Percentiles rank a stretch among this genome's conserved stretches.
Conservation (phyloP, 768 basidiomycete species). For the Nidularia sp. region DNA sequence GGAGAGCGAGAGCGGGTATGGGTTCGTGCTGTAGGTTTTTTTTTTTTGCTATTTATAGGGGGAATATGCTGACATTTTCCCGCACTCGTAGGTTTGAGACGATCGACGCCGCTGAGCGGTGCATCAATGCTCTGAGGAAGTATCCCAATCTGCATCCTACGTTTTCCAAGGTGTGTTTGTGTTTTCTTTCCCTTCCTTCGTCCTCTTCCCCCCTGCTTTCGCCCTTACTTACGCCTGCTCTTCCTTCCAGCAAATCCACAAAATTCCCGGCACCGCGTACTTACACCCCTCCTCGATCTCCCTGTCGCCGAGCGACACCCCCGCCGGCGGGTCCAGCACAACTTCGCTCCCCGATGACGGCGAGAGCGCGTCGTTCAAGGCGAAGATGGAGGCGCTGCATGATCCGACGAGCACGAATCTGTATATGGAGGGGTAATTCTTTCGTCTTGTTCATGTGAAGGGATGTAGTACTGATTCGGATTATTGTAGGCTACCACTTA, state of each 20-base stretch:
- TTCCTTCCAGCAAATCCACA: constrained; percentile 54
- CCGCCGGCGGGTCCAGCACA: no score
- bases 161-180: constrained; percentile 66
- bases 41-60: background rate
- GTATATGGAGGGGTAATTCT: constrained; percentile 69
- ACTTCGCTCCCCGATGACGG: background rate
- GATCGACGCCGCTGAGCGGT: constrained; percentile 66
- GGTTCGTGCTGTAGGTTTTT: constrained; percentile 68
- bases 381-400: constrained; percentile 72
- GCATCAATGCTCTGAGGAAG: constrained; percentile 65
- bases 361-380: constrained; percentile 55
- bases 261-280: constrained; percentile 75
- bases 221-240: no score
- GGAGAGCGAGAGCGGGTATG: constrained; percentile 70
- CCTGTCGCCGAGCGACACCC: no score
- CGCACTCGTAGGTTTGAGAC: constrained; percentile 51
- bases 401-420: constrained; percentile 70
- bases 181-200: constrained; percentile 2
- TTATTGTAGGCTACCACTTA: constrained; percentile 53
- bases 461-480: constrained; percentile 1
- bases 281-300: constrained; percentile 23
- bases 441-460: background rate
- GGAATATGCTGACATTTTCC: constrained; percentile 1
- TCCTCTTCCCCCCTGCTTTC: background rate
- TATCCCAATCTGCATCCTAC: constrained; percentile 82